phyloP scores from a whole-genome alignment of 805 yeast species.

The Ogataea pini region DNA sequence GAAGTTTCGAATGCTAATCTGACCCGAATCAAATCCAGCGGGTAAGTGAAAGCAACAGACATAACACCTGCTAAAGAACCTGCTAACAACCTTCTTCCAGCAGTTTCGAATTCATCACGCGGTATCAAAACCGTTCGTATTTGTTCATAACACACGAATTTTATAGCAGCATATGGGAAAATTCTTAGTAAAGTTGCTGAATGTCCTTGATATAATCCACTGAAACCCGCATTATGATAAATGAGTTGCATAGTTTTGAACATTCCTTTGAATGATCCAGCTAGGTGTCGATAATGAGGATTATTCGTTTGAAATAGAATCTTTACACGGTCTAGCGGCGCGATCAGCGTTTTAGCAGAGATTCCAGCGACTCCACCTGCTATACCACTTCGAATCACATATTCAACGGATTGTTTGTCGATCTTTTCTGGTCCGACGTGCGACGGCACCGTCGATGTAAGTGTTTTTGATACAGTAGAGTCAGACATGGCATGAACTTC shows the following conservation, averaged over 20 bases:
- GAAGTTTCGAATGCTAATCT: constrained; percentile 86
- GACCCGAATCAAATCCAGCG: constrained; percentile 87
- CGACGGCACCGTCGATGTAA: constrained; percentile 6
- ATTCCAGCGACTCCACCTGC: constrained; percentile 97
- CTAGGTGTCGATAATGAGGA: constrained; percentile 77
- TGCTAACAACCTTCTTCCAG: constrained; percentile 74
- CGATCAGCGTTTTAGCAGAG: constrained; percentile 93
- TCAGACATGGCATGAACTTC: constrained; percentile 4
- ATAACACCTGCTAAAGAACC: constrained; percentile 90
- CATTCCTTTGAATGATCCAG: constrained; percentile 80
- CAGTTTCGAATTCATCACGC: constrained; percentile 71
- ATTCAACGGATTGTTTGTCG: constrained; percentile 73
- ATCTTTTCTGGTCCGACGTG: constrained; percentile 30
- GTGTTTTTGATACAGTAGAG: not conserved
- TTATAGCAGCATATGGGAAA: constrained; percentile 96
- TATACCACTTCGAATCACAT: constrained; percentile 78
- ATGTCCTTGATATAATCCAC: constrained; percentile 92
- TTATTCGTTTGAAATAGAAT: constrained; percentile 93
- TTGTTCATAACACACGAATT: constrained; percentile 95
- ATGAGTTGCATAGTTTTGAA: constrained; percentile 71
- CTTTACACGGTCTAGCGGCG: constrained; percentile 93
- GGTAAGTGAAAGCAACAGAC: constrained; percentile 87
- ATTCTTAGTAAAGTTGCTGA: constrained; percentile 88
- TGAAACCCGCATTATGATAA: constrained; percentile 64
- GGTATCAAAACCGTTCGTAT: constrained; percentile 80